These are phyloP conservation scores for Stachybotrys chartarum DNA, from an alignment of 2,329 filamentous ascomycete genomes.

Conservation along the genomic window DNA sequence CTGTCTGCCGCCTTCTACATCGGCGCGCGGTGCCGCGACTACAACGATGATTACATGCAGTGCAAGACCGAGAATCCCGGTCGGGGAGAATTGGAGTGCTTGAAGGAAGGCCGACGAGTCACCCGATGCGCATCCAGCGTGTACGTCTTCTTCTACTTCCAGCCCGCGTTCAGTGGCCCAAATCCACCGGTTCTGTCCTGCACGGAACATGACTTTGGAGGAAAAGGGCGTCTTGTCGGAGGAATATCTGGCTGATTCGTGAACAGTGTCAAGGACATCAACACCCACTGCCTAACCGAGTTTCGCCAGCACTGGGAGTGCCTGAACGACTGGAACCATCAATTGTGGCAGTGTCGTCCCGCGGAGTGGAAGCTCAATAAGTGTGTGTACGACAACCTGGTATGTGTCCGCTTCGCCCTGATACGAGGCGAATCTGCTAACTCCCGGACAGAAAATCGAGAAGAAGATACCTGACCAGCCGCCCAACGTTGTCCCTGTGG, in stretches of 20 bases:
- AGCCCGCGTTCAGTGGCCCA: not conserved
- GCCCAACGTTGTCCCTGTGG: constrained; percentile 62
- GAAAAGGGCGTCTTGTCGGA: not conserved
- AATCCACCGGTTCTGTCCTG: not conserved
- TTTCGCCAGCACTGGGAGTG: constrained; percentile 95
- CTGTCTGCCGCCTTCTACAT: constrained; percentile 95
- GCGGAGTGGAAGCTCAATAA: constrained; percentile 86
- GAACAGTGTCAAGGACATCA: constrained; percentile 81
- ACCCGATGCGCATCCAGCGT: constrained; percentile 95
- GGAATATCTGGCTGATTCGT: not conserved
- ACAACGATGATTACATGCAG: constrained; percentile 99
- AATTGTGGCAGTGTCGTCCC: constrained; percentile 90
- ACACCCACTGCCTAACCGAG: constrained; percentile 84
- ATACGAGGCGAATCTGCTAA: constrained; percentile 3
- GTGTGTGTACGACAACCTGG: constrained; percentile 93
- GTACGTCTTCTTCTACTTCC: constrained; percentile 47
- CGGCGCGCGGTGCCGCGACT: constrained; percentile 85
- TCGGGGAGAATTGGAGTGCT: constrained; percentile 84
- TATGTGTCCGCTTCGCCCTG: constrained; percentile 38
- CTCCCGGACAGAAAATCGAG: constrained; percentile 58
- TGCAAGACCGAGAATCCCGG: constrained; percentile 95
- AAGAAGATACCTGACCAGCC: constrained; percentile 73
- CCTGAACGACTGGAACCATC: constrained; percentile 95
- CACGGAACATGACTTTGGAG: not conserved
- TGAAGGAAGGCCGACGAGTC: constrained; percentile 94